Percentiles rank a stretch among this genome's conserved stretches.
Conservation (phyloP, 805 yeast species). For the Candida coquimbonensis region DNA sequence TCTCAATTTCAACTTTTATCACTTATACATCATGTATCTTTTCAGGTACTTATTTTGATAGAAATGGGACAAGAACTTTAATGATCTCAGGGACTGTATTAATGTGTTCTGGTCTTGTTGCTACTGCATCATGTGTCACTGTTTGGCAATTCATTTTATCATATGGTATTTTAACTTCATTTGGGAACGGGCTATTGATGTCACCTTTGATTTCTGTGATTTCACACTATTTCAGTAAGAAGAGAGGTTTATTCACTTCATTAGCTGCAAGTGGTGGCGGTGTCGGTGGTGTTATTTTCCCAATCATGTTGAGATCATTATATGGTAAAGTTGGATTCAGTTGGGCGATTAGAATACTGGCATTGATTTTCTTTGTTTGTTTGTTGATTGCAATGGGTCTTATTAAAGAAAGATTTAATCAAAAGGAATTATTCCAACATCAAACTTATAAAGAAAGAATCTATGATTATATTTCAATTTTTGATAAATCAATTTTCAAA, state of each 20-base stretch:
- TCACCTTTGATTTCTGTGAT: constrained; percentile 37
- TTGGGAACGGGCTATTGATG: constrained; percentile 40
- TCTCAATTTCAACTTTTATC: constrained; percentile 27
- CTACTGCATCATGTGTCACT: constrained; percentile 36
- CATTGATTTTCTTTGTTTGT: constrained; percentile 31
- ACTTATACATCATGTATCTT: constrained; percentile 29
- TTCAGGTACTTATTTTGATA: constrained; percentile 41
- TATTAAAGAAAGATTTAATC: constrained; percentile 28
- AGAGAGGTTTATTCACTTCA: constrained; percentile 39
- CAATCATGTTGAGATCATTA: constrained; percentile 37
- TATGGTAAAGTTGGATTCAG: constrained; percentile 39
- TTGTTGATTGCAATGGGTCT: constrained; percentile 21
- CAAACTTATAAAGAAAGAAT: constrained; percentile 8
- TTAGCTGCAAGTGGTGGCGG: constrained; percentile 45
- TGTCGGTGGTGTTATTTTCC: constrained; percentile 43
- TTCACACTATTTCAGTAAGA: constrained; percentile 37
- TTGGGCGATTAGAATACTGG: constrained; percentile 47
- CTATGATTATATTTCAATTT: constrained; percentile 14
- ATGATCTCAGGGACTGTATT: constrained; percentile 32
- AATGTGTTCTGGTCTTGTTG: constrained; percentile 33
- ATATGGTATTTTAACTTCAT: constrained; percentile 40
- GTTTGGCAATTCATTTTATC: constrained; percentile 46
- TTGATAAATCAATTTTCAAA: constrained; percentile 31
- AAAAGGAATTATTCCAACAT: constrained; percentile 9
- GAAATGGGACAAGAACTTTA: constrained; percentile 34